Evolutionary conservation across 2,329 filamentous ascomycete genomes (phyloP).

Genomic region (Calonectria multiphialidica): DNA sequence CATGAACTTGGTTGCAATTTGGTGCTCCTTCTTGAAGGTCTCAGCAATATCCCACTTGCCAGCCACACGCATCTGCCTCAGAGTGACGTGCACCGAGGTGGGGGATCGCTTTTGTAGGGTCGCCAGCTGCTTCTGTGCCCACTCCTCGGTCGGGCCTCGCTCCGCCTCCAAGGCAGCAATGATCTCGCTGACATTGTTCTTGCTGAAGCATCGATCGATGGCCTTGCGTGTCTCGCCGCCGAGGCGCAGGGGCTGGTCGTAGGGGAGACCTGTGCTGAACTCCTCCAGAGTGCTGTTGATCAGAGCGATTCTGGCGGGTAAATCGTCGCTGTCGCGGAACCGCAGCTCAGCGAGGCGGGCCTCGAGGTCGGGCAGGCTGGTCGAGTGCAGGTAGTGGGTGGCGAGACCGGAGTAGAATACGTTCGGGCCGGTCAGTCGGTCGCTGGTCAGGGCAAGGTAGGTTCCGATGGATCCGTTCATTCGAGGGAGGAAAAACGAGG

Average conservation of each 20-base stretch:
- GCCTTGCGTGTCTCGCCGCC: conserved; percentile 79
- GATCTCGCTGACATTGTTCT: conserved; percentile 77
- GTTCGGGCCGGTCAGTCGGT: conserved; percentile 84
- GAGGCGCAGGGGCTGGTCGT: conserved; percentile 76
- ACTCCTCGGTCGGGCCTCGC: conserved; percentile 68
- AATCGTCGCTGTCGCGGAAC: conserved; percentile 81
- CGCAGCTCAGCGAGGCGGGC: conserved; percentile 87
- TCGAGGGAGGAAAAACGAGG: conserved; percentile 93
- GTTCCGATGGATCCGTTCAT: conserved; percentile 90
- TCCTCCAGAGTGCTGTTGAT: conserved; percentile 94
- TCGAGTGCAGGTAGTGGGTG: conserved; percentile 96
- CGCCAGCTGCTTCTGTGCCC: conserved; percentile 82
- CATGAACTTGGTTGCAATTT: conserved; percentile 92
- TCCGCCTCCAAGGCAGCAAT: conserved; percentile 73
- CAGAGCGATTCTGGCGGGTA: conserved; percentile 73
- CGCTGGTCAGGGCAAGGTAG: conserved; percentile 93
- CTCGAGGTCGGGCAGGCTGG: conserved; percentile 84
- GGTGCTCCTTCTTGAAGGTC: conserved; percentile 87
- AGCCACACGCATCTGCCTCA: conserved; percentile 85
- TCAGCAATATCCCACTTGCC: conserved; percentile 83
- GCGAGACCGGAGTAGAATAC: conserved; percentile 92
- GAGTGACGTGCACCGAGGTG: conserved; percentile 85
- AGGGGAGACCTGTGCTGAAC: conserved; percentile 87
- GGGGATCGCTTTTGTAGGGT: conserved; percentile 86
- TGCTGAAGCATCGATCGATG: conserved; percentile 86